A percentile compares a stretch with the other conserved stretches of the same genome.
Conservation (phyloP, 1,284 basidiomycete species). For the Tremellales sp. region DNA sequence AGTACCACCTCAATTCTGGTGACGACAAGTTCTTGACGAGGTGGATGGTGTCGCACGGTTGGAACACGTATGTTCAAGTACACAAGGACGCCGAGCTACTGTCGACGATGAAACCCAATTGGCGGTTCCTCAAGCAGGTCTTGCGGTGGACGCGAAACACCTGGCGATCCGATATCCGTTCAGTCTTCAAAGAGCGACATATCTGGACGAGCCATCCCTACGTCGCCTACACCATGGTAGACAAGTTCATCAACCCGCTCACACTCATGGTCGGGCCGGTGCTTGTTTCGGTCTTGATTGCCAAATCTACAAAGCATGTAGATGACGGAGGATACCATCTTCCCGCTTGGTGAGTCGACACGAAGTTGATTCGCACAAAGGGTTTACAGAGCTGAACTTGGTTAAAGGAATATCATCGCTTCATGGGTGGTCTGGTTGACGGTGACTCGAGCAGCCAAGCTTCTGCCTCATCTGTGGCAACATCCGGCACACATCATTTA, state of each 20-base stretch:
- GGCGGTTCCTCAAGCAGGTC: constrained; percentile 89
- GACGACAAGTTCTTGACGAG: constrained; percentile 93
- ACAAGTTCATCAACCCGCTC: constrained; percentile 86
- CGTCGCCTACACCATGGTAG: constrained; percentile 87
- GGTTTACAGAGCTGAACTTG: background rate
- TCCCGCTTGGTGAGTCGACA: constrained; percentile 64
- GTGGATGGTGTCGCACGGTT: constrained; percentile 92
- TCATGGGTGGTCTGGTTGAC: constrained; percentile 71
- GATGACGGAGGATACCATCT: constrained; percentile 77
- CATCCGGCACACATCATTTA: constrained; percentile 79
- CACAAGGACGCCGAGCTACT: constrained; percentile 85
- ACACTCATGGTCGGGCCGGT: constrained; percentile 77
- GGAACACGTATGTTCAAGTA: constrained; percentile 87
- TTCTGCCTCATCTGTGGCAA: constrained; percentile 81
- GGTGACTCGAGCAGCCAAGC: constrained; percentile 77
- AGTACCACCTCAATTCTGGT: constrained; percentile 86
- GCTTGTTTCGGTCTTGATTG: constrained; percentile 69
- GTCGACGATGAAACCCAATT: constrained; percentile 93
- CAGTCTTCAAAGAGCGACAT: constrained; percentile 78
- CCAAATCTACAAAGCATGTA: constrained; percentile 68
- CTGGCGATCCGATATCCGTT: constrained; percentile 82
- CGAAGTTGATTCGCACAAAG: background rate
- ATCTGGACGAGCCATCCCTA: constrained; percentile 87
- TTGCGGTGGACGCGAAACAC: constrained; percentile 89
- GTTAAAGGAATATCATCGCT: constrained; percentile 6